A percentile compares a stretch with the other conserved stretches of the same genome.
Conservation (phyloP, 768 basidiomycete genomes). For the Mycena haematopus region DNA sequence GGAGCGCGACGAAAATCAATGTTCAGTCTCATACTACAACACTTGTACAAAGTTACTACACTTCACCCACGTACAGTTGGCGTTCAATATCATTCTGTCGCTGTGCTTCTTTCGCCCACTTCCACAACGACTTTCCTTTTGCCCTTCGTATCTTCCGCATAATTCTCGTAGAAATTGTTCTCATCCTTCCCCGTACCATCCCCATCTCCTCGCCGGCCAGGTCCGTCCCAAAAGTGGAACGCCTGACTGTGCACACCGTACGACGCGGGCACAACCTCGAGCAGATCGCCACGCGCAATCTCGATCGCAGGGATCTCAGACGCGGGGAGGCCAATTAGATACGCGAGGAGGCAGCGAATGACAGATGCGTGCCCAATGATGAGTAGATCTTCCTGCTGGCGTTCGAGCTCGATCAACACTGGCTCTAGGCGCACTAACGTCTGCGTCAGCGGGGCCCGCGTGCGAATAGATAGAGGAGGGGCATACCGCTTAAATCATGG, state of each 20-base stretch:
- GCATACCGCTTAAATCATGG: conserved; percentile 86
- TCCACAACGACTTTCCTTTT: conserved; percentile 49
- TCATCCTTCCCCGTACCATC: conserved; percentile 58
- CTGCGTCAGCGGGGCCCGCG: conserved; percentile 9
- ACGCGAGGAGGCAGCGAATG: conserved; percentile 93
- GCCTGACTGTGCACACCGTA: conserved; percentile 92
- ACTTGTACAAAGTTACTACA: no score
- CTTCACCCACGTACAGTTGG: no score
- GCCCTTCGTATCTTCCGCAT: conserved; percentile 76
- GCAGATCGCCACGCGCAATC: conserved; percentile 93
- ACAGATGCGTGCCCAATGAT: conserved; percentile 98
- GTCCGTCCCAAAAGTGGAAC: conserved; percentile 92
- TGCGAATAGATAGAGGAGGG: background rate
- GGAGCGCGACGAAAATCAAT: no score
- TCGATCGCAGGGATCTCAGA: conserved; percentile 98
- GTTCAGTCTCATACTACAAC: no score
- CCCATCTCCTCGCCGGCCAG: conserved; percentile 59
- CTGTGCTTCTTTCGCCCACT: conserved; percentile 22
- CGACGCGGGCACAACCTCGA: conserved; percentile 89
- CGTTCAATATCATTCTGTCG: background rate
- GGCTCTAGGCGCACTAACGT: conserved; percentile 88
- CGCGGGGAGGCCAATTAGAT: conserved; percentile 92
- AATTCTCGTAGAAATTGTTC: conserved; percentile 89
- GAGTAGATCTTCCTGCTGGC: conserved; percentile 91
- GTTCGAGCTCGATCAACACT: conserved; percentile 90